Conservation (phyloP, 1,139 yeast species). For the Scheffersomyces lignicola region DNA sequence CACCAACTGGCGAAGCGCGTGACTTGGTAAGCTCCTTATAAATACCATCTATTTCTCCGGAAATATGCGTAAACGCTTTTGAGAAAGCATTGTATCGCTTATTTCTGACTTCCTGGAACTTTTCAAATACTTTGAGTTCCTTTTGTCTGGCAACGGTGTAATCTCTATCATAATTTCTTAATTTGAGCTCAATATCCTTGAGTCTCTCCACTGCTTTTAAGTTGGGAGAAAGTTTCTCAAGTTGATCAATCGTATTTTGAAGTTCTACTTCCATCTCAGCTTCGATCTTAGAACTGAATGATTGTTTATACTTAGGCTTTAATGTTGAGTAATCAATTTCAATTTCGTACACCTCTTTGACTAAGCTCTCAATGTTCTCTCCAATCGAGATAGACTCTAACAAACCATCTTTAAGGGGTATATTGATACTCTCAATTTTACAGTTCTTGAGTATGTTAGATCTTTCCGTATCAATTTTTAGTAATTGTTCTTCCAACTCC, state of each 20-base stretch:
- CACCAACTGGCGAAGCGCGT: slow-evolving; percentile 73
- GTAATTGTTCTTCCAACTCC: slow-evolving; percentile 52
- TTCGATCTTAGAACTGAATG: slow-evolving; percentile 37
- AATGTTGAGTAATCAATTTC: slow-evolving; percentile 59
- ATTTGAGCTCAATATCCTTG: slow-evolving; percentile 63
- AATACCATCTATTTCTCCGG: slow-evolving; percentile 70
- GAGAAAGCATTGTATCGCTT: slow-evolving; percentile 63
- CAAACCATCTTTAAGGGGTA: slow-evolving; percentile 67
- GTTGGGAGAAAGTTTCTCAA: slow-evolving; percentile 74
- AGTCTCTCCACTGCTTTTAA: slow-evolving; percentile 77
- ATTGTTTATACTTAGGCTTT: slow-evolving; percentile 44
- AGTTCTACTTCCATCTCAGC: slow-evolving; percentile 46
- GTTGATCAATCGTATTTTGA: slow-evolving; percentile 36
- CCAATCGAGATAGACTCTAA: slow-evolving; percentile 50
- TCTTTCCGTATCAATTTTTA: slow-evolving; percentile 58
- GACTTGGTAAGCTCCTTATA: slow-evolving; percentile 84
- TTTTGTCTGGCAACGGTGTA: slow-evolving; percentile 60
- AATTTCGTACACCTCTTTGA: slow-evolving; percentile 45
- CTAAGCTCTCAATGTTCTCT: slow-evolving; percentile 36
- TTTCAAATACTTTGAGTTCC: slow-evolving; percentile 56
- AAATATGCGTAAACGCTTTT: slow-evolving; percentile 74
- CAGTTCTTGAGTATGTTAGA: slow-evolving; percentile 67
- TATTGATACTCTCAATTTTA: slow-evolving; percentile 65
- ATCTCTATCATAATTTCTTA: slow-evolving; percentile 64
- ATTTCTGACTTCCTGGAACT: slow-evolving; percentile 60